Evolutionary conservation across 2,329 filamentous ascomycete species (phyloP).

Genomic region (Nannizziopsis barbatae): DNA sequence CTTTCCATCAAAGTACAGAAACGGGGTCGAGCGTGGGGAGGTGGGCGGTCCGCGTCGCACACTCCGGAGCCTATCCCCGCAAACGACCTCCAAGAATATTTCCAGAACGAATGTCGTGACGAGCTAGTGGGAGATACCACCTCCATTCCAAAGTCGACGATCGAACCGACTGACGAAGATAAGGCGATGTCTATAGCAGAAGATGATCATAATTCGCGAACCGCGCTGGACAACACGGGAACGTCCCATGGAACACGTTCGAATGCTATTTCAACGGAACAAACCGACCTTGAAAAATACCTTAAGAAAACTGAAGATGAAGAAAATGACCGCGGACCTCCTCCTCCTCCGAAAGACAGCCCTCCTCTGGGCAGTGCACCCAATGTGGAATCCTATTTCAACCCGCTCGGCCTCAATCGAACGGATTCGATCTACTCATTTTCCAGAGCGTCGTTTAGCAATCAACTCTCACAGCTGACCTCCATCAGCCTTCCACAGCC

Average conservation of each 20-base stretch:
- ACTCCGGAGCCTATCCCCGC: constrained; percentile 14
- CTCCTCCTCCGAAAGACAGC: constrained; percentile 29
- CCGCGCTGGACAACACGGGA: constrained; percentile 12
- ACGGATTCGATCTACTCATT: constrained; percentile 88
- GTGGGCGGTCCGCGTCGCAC: constrained; percentile 4
- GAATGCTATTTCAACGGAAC: constrained; percentile 18
- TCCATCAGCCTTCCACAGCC: constrained; percentile 82
- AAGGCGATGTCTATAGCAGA: constrained; percentile 10
- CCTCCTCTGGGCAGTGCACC: constrained; percentile 22
- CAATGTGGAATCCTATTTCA: constrained; percentile 33
- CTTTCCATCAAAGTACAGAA: constrained; percentile 31
- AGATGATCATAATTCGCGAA: constrained; percentile 3
- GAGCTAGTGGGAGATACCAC: background rate
- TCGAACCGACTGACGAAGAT: constrained; percentile 8
- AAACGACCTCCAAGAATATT: background rate
- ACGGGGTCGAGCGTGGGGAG: constrained; percentile 30
- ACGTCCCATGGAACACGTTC: constrained; percentile 14
- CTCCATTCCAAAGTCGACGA: constrained; percentile 7
- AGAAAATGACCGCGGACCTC: constrained; percentile 22
- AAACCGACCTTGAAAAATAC: constrained; percentile 35
- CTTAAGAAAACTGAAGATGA: constrained; percentile 28
- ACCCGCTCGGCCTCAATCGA: constrained; percentile 43
- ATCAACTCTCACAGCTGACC: constrained; percentile 83
- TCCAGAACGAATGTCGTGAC: background rate
- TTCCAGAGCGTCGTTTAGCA: constrained; percentile 82